Percentiles rank a stretch among this genome's conserved stretches.
phyloP scores from a whole-genome alignment of 1,139 yeast species.

The Kurtzmaniella natalensis region DNA sequence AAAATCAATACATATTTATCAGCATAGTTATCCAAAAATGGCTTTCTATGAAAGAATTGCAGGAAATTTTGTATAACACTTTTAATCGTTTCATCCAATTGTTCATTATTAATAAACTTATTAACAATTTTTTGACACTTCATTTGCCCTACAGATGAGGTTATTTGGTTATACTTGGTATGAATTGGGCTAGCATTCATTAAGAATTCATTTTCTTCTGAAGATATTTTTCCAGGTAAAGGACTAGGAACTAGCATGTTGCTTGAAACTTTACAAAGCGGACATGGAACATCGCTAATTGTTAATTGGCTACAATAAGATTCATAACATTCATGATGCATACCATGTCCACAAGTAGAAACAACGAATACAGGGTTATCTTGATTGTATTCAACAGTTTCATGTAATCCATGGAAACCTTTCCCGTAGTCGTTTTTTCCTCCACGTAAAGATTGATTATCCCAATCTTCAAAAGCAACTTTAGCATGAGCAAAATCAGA shows the following conservation, averaged over 20 bases:
- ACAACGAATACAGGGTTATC: slow-evolving; percentile 27
- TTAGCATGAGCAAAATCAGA: slow-evolving; percentile 5
- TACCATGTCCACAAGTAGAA: slow-evolving; percentile 66
- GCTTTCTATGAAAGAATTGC: slow-evolving; percentile 2
- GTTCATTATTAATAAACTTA: not conserved
- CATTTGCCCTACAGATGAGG: not conserved
- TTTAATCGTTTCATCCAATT: not conserved
- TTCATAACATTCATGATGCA: slow-evolving; percentile 55
- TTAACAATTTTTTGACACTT: slow-evolving; percentile 2
- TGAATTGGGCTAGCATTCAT: slow-evolving; percentile 5
- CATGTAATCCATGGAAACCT: slow-evolving; percentile 15
- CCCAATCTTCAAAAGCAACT: slow-evolving; percentile 26
- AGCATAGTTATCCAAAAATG: slow-evolving; percentile 2
- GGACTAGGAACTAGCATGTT: slow-evolving; percentile 44
- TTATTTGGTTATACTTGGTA: slow-evolving; percentile 10
- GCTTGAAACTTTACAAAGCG: slow-evolving; percentile 57
- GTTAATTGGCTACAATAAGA: slow-evolving; percentile 22
- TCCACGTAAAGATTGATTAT: slow-evolving; percentile 13
- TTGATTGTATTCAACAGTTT: slow-evolving; percentile 8
- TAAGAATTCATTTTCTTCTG: slow-evolving; percentile 13
- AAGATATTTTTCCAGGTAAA: slow-evolving; percentile 17
- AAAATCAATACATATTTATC: not conserved
- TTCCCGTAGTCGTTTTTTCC: slow-evolving; percentile 19
- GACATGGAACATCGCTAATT: slow-evolving; percentile 43
- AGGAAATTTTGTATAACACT: not conserved